Base-by-base conservation (phyloP, 73 alveolate genomes). In the Uronychia setigera region DNA sequence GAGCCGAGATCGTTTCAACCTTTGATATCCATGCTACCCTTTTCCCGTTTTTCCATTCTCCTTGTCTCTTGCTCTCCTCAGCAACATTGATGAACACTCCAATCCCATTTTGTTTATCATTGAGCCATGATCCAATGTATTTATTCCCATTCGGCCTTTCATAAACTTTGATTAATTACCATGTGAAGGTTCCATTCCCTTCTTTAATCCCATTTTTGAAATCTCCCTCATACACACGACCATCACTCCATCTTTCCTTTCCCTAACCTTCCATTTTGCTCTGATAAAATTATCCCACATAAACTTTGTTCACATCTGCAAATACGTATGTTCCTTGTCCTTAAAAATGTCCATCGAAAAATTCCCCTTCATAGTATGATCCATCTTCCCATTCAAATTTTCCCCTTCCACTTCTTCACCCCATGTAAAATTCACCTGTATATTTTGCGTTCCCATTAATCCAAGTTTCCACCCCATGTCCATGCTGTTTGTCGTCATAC, bases 101-200 rank as follows among this genome's bases (percentile, higher is more conserved):
- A 81, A 92, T 82, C 33, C 98, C 98, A 86, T 92, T 87, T 81
- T 93, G 89, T 83, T 84, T 90, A 74, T 91, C 96, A 32, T 79
- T 74, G 60, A 77, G 57, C 95, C 94, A 95, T 76, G 87, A 74
- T 0, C 98, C 98, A 14, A 93, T 74, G 85, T 93, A 95, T 77
- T 83, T 92, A 79, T 93, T 87, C 77, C 95, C 95, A 90, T 93
- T 94, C n/a, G 94, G 95, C 67, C 67, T 46, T 1, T n/a, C 25
- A n/a, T 82, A 26, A 78, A 27, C 5, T 46, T 46, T 5, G n/a
- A 46, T n/a, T n/a, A 19, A 19, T 5, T 46, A 46, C 97, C 97
- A 92, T 1, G 57, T 1, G 90, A 94, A 94, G 77, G 91, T 88
- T 33, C 98, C 98, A 76, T 84, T 88, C 0, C 98, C 98, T 33